Percentiles rank a stretch among this genome's conserved stretches.
Evolutionary conservation across 805 yeast species (phyloP).

Genomic region (Candida xyloterini): DNA sequence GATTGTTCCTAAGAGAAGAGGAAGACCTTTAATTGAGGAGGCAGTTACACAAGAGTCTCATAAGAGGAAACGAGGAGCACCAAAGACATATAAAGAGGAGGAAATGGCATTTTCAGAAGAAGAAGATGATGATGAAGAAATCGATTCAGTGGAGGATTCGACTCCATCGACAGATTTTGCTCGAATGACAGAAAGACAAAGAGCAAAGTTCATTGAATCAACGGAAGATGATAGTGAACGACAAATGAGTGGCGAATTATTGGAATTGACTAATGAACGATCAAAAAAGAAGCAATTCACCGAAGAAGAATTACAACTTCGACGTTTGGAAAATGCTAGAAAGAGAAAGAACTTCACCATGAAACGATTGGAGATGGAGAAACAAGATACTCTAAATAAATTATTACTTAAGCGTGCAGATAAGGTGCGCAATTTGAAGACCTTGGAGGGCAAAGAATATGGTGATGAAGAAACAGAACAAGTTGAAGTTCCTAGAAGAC

Average conservation of each 20-base stretch:
- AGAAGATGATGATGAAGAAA: conserved; percentile 12
- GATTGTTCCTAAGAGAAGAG: conserved; percentile 9
- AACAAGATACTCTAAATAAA: conserved; percentile 85
- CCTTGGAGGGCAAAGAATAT: conserved; percentile 28
- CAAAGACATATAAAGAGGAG: conserved; percentile 19
- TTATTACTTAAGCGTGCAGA: conserved; percentile 80
- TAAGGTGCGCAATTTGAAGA: conserved; percentile 47
- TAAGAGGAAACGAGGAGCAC: conserved; percentile 15
- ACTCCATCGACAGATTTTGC: conserved; percentile 40
- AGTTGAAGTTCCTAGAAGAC: conserved; percentile 34
- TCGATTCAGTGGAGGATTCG: conserved; percentile 43
- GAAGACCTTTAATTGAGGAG: conserved; percentile 10
- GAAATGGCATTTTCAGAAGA: conserved; percentile 6
- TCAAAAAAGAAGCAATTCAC: conserved; percentile 57
- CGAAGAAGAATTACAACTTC: conserved; percentile 77
- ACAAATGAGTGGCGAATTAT: conserved; percentile 26
- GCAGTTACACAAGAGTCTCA: conserved; percentile 4
- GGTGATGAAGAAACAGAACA: conserved; percentile 25
- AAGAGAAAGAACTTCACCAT: conserved; percentile 82
- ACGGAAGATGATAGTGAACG: conserved; percentile 23
- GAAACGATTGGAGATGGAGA: conserved; percentile 85
- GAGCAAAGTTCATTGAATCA: conserved; percentile 41
- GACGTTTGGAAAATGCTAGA: conserved; percentile 85
- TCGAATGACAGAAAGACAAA: conserved; percentile 55
- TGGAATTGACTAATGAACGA: conserved; percentile 39